Conservation (phyloP, 345 rosid genomes). For the Murraya paniculata region DNA sequence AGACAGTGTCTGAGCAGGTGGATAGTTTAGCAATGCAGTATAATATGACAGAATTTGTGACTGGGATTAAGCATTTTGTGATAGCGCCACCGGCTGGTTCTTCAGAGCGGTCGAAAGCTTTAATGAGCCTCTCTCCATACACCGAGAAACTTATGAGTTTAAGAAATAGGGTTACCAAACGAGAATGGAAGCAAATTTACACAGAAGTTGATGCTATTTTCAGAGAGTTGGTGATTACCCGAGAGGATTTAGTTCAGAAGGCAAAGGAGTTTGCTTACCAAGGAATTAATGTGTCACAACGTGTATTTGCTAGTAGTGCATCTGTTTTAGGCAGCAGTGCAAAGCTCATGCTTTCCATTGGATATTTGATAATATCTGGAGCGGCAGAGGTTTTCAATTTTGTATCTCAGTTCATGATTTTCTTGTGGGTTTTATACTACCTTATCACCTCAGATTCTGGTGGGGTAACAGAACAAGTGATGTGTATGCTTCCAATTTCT, state of each 20-base stretch:
- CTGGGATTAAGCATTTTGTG: constrained; percentile 83
- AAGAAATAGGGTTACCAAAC: constrained; percentile 45
- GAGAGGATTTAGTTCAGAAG: constrained; percentile 79
- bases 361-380: constrained; percentile 70
- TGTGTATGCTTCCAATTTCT: constrained; percentile 84
- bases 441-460: constrained; percentile 94
- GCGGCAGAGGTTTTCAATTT: constrained; percentile 95
- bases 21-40: constrained; percentile 87
- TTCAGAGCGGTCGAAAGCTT: constrained; percentile 44
- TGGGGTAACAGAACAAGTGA: constrained; percentile 90
- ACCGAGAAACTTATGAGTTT: constrained; percentile 72
- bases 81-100: constrained; percentile 44
- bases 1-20: constrained; percentile 68
- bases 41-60: constrained; percentile 88
- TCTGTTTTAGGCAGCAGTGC: constrained; percentile 76
- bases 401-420: constrained; percentile 75
- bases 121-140: constrained; percentile 62
- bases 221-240: constrained; percentile 70
- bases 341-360: constrained; percentile 58
- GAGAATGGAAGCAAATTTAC: constrained; percentile 79
- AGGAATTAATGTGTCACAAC: constrained; percentile 76
- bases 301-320: constrained; percentile 65
- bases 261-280: constrained; percentile 79
- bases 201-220: constrained; percentile 68
- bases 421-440: constrained; percentile 81